Base-by-base conservation (phyloP, 306 rosid genomes). In the Fragaria vesca region DNA sequence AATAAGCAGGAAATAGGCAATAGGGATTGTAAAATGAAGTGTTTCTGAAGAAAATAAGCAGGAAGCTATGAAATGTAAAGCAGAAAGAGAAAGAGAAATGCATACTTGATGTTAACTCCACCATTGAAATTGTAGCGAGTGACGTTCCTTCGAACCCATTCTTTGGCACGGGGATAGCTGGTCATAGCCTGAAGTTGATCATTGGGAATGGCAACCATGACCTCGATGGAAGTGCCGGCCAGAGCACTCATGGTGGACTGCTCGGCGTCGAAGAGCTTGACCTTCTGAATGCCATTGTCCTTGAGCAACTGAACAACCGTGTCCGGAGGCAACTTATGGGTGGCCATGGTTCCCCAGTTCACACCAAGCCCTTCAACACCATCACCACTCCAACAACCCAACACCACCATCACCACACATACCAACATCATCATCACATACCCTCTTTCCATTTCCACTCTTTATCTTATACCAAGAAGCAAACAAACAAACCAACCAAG, bases 131-230 rank as follows among this genome's bases (percentile, higher is more conserved):
- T 81, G 78, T 84, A 93, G 61, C 90, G 91, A 2, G 94, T 88
- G 40, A 96, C 89, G 38, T 90, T 96, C 74, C 85, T 87, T 81
- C 73, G 81, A 61, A 96, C 99, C 99, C 99, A 96, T 55, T 85
- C 82, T 74, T 86, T 78, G 43, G 97, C 99, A 11, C 93, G 84
- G 13, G 72, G 76, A 76, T 81, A 90, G 78, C 83, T 78, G 62
- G 76, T 85, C 97, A 96, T 88, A 2, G 36, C 88, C 34, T 78
- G 83, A 61, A 96, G 98, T 76, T 93, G 97, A 40, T 90, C 94
- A 66, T 96, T 96, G 26, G 98, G 99, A 61, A 96, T 96, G 34
- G 97, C 99, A 69, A 96, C 91, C 97, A 96, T 91, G 74, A 96
- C 99, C 87, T 96, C 96, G 43, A 96, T 86, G 47, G 84, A 90